Evolutionary conservation across 768 basidiomycete species (phyloP), one percentile per base, ranked within the genome.

Genomic region (Auriscalpium microsporum): DNA sequence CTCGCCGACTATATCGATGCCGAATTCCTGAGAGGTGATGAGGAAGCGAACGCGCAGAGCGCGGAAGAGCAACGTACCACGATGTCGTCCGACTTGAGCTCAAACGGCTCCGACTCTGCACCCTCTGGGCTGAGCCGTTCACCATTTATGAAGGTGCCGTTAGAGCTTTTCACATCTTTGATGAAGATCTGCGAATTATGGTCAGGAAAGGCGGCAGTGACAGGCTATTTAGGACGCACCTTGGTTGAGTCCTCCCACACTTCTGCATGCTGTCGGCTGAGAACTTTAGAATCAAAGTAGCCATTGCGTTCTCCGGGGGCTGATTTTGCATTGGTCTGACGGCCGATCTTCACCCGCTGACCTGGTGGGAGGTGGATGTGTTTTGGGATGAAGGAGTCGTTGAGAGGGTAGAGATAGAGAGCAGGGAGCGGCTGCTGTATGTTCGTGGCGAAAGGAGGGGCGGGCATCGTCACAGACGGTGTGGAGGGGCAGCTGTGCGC

Each of bases 1-100:
- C 65, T 99, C 96, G 59, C 91, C 90, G 53, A 96, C 90, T 59
- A 99, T 99, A 73, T 98, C 96, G 65, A 98, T 99, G 55, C 96
- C 96, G 68, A 96, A 98, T 85, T 98, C 94, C 94, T 95, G 55
- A 6, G 40, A 53, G 5, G 45, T 1, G 48, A 21, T 28, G 33
- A 35, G 35, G 8, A 54, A 19, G 28, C 16, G 53, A 45, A 56
- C 60, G 55, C 61, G 57, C 52, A 50, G 19, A 46, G 35, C 13
- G 23, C 38, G 49, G 23, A 48, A 11, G 45, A 38, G 60, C 13
- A 34, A 77, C 93, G 59, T 78, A 96, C 94, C 65, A 99, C 93
- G 59, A 93, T 86, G 67, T 98, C 94, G 66, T 95, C 94, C 48
- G 83, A 86, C 73, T 97, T 94, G 42, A 99, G 83, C 71, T 96